Evolutionary conservation across 1,284 basidiomycete species (phyloP), one percentile per base, ranked within the genome.

Genomic region (Amylostereum areolatum): DNA sequence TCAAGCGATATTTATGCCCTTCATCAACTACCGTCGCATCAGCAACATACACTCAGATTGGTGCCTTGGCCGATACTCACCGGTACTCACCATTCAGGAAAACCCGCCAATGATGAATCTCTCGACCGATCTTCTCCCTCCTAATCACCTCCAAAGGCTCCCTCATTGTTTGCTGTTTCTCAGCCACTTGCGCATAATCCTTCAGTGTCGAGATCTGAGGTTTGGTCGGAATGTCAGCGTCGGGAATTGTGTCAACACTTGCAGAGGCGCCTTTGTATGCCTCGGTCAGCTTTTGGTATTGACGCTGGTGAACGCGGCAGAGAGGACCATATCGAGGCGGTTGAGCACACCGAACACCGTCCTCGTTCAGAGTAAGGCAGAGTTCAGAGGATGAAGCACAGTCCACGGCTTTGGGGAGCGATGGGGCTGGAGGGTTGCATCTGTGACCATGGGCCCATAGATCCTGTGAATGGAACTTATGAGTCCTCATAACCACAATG

Each of bases 91-190:
- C 55, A 52, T 62, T 63, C n/a, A 65, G 43, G 35, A 63, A 62
- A 51, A 66, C 64, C 2, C 60, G 55, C 31, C 28, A 51, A 9
- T 52, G 49, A 42, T 65, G 61, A 27, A 64, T 53, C 3, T 62
- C 53, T 32, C 65, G 49, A 0, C 66, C 66, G 0, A 52, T 47
- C 42, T 55, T 57, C 46, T 67, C 66, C 0, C 57, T 52, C 1
- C 67, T 52, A 18, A 68, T 61, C n/a, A 60, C 62, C 42, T 65
- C 60, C 8, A 66, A 49, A 45, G 66, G 68, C 27, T 51, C 40
- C 29, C 55, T 54, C 28, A 62, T 51, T 55, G 56, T 54, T 7
- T 53, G 55, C 3, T 55, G 54, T 44, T 66, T 62, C 33, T 61
- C 52, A 11, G 60, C 48, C 5, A 53, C 54, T 2, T 31, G 34